Conservation (phyloP, 768 basidiomycete genomes). For the Porpolomopsis calyptriformis region DNA sequence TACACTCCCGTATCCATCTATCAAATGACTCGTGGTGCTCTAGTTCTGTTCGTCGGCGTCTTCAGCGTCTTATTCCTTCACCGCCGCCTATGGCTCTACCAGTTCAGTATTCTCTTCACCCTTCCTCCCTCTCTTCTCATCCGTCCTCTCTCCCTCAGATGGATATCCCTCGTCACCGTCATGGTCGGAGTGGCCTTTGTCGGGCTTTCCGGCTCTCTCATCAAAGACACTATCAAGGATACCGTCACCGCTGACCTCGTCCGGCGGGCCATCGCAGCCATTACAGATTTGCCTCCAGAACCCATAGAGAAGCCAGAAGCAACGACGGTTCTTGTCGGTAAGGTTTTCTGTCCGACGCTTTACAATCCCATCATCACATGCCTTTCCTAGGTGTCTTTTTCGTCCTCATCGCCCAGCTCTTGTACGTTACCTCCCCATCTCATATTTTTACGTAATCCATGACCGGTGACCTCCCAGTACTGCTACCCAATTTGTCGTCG, state of each 20-base stretch:
- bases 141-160: constrained; percentile 36
- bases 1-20: constrained; percentile 96
- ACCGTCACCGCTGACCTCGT: constrained; percentile 18
- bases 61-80: constrained; percentile 86
- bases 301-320: constrained; percentile 48
- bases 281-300: constrained; percentile 28
- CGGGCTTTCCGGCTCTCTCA: constrained; percentile 81
- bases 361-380: constrained; percentile 14
- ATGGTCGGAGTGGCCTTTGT: constrained; percentile 77
- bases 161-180: constrained; percentile 83
- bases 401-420: constrained; percentile 88
- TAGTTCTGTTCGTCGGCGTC: constrained; percentile 88
- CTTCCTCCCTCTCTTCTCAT: constrained; percentile 5
- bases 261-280: constrained; percentile 20
- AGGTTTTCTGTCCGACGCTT: constrained; percentile 17
- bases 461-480: constrained; percentile 38
- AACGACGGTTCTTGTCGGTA: constrained; percentile 67
- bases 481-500: constrained; percentile 86
- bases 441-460: neutral
- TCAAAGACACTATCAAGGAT: constrained; percentile 61
- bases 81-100: constrained; percentile 78
- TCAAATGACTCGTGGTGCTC: constrained; percentile 91
- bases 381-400: constrained; percentile 66
- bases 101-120: constrained; percentile 35
- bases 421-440: constrained; percentile 43